A percentile compares a stretch with the other conserved stretches of the same genome.
Conservation (phyloP, 331 rosid species). For the Pyrus hybrid region DNA sequence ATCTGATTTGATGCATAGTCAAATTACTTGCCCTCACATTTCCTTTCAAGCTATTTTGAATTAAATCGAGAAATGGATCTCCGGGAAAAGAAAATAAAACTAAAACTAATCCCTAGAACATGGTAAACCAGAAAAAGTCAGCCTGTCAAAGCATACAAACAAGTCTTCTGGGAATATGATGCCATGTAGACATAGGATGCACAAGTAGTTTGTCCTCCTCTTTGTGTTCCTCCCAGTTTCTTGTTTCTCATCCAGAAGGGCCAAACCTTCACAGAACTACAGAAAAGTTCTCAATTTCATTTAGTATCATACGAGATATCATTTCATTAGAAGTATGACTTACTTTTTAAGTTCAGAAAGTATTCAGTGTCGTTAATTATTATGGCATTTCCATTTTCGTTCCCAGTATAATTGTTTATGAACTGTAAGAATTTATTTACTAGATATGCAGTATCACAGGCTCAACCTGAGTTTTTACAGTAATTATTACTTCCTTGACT, state of each 20-base stretch:
- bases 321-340: neutral
- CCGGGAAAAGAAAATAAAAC: neutral
- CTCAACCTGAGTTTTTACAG: neutral
- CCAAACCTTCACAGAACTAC: neutral
- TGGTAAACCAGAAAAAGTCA: neutral
- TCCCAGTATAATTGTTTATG: neutral
- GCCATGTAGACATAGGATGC: neutral
- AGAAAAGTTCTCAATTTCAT: neutral
- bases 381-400: neutral
- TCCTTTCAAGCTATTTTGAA: neutral
- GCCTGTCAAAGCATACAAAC: neutral
- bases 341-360: neutral
- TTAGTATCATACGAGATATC: neutral
- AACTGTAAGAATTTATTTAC: neutral
- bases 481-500: neutral
- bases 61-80: neutral
- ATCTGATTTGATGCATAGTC: neutral
- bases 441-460: neutral
- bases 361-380: neutral
- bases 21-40: neutral
- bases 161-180: neutral
- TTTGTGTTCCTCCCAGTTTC: constrained; percentile 1
- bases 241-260: constrained; percentile 3
- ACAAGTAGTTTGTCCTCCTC: neutral
- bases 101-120: neutral